Evolutionary conservation across 495 filamentous ascomycete genomes (phyloP), one percentile per base, ranked within the genome.

Genomic region (Lasiosphaeria ovina): DNA sequence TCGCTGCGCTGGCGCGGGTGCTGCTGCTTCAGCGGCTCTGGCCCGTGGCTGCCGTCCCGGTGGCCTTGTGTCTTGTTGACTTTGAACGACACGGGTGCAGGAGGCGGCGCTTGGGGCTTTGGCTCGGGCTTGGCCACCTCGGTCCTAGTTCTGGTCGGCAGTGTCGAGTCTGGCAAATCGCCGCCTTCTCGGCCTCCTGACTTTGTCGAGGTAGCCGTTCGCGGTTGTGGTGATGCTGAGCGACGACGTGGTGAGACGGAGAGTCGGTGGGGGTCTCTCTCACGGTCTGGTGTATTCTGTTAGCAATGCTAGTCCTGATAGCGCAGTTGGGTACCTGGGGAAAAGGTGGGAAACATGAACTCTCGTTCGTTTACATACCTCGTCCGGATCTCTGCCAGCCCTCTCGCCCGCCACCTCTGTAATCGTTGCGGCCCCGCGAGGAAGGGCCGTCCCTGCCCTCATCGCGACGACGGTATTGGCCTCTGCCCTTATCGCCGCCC

Each of bases 1-100:
- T 40, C 33, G 16, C 45, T 51, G 38, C 31, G 55, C 33, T 64
- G 54, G 12, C 48, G 61, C 36, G 59, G 49, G 3, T 52, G 53
- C 52, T 62, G 42, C 10, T 53, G 49, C 45, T 17, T 38, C 31
- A 16, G 54, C 11, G 62, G 62, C 31, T 65, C 65, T 16, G 50
- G 40, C 10, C 45, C 60, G 71, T 70, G 56, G 77, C 76, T 66
- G 70, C 66, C 49, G 70, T 77, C 75, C 74, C 76, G 54, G 71
- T 71, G 74, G n/a, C 74, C 72, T 8, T 76, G 68, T 35, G 64
- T 52, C 32, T 65, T 54, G 42, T 68, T 72, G 34, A 73, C 76
- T 53, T 69, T 77, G 57, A 76, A 73, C 2, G 77, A 74, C 3
- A 77, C 54, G 36, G 60, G 61, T 33, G 64, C 66, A 42, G 50